These are phyloP conservation scores for Selenicereus undatus DNA, from an alignment of 148 eudicot species.

Conservation along the genomic window DNA sequence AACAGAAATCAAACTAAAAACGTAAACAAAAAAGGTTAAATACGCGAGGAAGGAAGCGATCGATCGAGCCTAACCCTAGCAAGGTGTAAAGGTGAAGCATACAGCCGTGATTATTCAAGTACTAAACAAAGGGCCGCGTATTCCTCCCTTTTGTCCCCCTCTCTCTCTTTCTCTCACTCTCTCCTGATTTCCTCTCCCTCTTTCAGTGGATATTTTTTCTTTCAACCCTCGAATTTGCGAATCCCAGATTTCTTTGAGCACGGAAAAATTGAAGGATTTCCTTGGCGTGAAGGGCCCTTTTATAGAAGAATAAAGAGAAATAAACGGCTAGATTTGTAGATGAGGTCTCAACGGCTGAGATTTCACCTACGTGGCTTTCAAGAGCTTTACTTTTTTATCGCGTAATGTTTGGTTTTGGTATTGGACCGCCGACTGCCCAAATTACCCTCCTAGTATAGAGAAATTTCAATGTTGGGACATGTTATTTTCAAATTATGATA, in stretches of 20 bases:
- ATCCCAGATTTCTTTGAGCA: slow-evolving; percentile 8
- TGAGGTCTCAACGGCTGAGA: slow-evolving; percentile 23
- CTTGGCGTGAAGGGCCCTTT: background rate
- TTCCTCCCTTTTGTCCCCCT: background rate
- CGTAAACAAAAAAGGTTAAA: background rate
- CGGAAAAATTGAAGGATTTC: background rate
- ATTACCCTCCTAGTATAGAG: background rate
- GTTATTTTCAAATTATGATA: no score
- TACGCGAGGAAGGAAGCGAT: background rate
- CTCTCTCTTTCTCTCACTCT: background rate
- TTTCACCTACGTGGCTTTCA: slow-evolving; percentile 22
- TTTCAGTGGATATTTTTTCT: background rate
- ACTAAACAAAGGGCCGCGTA: background rate
- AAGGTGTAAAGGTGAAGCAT: slow-evolving; percentile 11
- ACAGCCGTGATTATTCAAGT: background rate
- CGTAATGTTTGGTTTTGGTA: slow-evolving; percentile 18
- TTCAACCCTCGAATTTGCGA: background rate
- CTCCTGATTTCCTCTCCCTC: background rate
- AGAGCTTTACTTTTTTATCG: background rate
- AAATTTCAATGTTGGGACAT: no score
- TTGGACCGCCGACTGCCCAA: slow-evolving; percentile 1
- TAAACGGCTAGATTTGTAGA: slow-evolving; percentile 26
- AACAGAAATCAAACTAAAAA: background rate
- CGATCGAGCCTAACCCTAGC: slow-evolving; percentile 20
- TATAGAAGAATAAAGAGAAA: slow-evolving; percentile 16